These are phyloP conservation scores for Hyphodiscus hymeniophilus DNA, from an alignment of 495 filamentous ascomycete genomes.

Conservation along the genomic window DNA sequence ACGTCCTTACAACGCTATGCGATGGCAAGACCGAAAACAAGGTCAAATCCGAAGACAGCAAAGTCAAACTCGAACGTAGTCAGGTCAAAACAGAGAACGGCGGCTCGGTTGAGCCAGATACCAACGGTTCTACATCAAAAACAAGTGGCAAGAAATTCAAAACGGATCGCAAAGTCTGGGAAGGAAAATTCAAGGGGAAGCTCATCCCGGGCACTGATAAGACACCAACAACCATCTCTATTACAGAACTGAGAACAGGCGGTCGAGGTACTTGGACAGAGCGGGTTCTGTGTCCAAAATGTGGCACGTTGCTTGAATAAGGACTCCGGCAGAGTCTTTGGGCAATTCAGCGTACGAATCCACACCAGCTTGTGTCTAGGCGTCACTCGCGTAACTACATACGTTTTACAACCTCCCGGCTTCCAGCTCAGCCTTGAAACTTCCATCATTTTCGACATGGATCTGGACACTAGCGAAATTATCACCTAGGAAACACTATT, in stretches of 20 bases:
- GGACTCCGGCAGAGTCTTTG: too few species aligned
- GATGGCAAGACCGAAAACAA: slow-evolving; percentile 18
- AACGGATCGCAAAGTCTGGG: slow-evolving; percentile 1
- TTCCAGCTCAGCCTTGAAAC: too few species aligned
- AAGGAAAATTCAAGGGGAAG: slow-evolving; percentile 8
- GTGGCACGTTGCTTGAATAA: slow-evolving; percentile 7
- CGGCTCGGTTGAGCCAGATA: not conserved
- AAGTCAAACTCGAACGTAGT: not conserved
- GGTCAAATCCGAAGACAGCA: not conserved
- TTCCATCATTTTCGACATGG: too few species aligned
- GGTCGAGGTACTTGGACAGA: slow-evolving; percentile 5
- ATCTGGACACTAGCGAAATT: too few species aligned
- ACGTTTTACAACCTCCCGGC: too few species aligned
- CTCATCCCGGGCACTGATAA: not conserved
- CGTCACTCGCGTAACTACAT: too few species aligned
- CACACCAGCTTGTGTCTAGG: too few species aligned
- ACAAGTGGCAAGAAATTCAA: slow-evolving; percentile 10
- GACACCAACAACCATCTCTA: slow-evolving; percentile 2
- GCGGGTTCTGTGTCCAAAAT: slow-evolving; percentile 9
- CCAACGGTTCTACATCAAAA: not conserved
- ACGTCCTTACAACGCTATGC: slow-evolving; percentile 38
- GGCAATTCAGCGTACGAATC: too few species aligned
- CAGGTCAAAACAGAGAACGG: not conserved
- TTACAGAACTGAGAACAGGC: slow-evolving; percentile 8
- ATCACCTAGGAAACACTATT: too few species aligned